These are phyloP conservation scores for Penicillium sp. DNA, from an alignment of 2,329 filamentous ascomycete genomes.

Conservation along the genomic window DNA sequence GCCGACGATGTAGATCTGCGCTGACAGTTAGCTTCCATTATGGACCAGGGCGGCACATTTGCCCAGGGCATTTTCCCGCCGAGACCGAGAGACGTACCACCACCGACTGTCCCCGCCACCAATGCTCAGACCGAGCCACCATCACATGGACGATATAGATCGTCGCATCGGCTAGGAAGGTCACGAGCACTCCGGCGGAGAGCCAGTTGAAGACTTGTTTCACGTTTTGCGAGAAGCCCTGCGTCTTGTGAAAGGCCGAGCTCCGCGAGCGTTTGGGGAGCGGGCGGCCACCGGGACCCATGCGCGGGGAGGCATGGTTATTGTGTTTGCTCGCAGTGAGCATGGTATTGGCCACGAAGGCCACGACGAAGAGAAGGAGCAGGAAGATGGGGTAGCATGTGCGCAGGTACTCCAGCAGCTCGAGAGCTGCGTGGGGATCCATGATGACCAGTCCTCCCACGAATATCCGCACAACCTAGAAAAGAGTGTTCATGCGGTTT, in stretches of 20 bases:
- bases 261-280: slow-evolving; percentile 64
- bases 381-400: slow-evolving; percentile 63
- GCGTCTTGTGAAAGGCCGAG: slow-evolving; percentile 48
- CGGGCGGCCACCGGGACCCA: slow-evolving; percentile 85
- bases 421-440: slow-evolving; percentile 41
- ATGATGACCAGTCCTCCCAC: slow-evolving; percentile 28
- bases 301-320: slow-evolving; percentile 51
- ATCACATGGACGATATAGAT: slow-evolving; percentile 74
- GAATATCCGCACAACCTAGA: slow-evolving; percentile 14
- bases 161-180: slow-evolving; percentile 71
- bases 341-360: slow-evolving; percentile 62
- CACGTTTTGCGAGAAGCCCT: slow-evolving; percentile 62
- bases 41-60: too few species aligned
- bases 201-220: slow-evolving; percentile 74
- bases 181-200: slow-evolving; percentile 66
- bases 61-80: slow-evolving; percentile 2
- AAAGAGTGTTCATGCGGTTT: slow-evolving; percentile 27
- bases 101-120: slow-evolving; percentile 78
- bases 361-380: slow-evolving; percentile 61
- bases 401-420: slow-evolving; percentile 50
- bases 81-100: slow-evolving; percentile 57
- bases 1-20: slow-evolving; percentile 77
- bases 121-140: slow-evolving; percentile 60
- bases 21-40: slow-evolving; percentile 15
- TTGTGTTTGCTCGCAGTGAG: slow-evolving; percentile 50